A percentile compares a stretch with the other conserved stretches of the same genome.
phyloP scores from a whole-genome alignment of 129 eudicot species.

The Lactuca saligna region DNA sequence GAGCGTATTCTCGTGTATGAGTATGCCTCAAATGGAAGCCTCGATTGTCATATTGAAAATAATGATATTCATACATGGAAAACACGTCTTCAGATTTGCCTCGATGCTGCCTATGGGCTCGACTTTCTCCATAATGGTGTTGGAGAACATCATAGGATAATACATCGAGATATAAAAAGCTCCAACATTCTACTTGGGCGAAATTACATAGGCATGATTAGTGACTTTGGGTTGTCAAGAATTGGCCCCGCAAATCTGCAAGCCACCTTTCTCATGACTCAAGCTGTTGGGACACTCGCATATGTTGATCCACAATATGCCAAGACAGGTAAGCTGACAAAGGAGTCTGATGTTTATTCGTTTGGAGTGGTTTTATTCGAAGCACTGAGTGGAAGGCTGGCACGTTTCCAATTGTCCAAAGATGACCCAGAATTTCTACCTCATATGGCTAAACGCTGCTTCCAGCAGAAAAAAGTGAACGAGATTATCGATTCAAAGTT shows the following conservation, averaged over 20 bases:
- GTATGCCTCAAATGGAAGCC: constrained; percentile 33
- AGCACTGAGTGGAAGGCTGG: constrained; percentile 29
- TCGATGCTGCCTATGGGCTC: constrained; percentile 28
- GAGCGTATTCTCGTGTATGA: constrained; percentile 33
- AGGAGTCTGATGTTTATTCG: constrained; percentile 34
- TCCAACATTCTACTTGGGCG: constrained; percentile 23
- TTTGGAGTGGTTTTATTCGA: constrained; percentile 32
- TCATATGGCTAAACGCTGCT: constrained; percentile 25
- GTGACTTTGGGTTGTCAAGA: constrained; percentile 31
- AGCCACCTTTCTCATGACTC: constrained; percentile 31
- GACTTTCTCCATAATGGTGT: constrained; percentile 29
- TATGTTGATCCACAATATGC: constrained; percentile 35
- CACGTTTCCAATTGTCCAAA: constrained; percentile 10
- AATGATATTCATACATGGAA: constrained; percentile 7
- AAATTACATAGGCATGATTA: background rate
- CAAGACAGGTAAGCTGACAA: constrained; percentile 28
- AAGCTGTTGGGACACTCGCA: constrained; percentile 34
- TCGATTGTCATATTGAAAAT: constrained; percentile 9
- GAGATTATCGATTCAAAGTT: constrained; percentile 16
- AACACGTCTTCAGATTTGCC: background rate
- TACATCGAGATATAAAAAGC: constrained; percentile 35
- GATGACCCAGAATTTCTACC: constrained; percentile 27
- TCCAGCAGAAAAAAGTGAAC: constrained; percentile 8
- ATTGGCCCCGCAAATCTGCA: constrained; percentile 33
- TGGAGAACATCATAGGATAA: constrained; percentile 28